Conservation (phyloP, 257 asterid species). For the Solanum chmielewskii region DNA sequence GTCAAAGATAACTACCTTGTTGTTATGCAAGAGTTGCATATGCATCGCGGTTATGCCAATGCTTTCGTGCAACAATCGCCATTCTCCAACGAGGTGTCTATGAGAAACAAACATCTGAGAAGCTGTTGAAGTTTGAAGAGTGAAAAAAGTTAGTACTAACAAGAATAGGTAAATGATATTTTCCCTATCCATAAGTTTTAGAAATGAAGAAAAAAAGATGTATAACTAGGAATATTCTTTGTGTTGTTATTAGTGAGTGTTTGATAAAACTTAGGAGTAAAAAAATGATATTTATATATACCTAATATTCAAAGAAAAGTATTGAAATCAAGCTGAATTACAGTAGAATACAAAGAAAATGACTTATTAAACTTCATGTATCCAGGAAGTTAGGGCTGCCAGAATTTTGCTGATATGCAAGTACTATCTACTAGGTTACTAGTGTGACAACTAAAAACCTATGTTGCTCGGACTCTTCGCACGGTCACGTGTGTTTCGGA, state of each 20-base stretch:
- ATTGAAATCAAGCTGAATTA: neutral
- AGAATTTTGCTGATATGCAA: neutral
- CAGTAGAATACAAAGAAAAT: neutral
- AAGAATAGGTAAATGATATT: neutral
- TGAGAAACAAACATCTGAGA: neutral
- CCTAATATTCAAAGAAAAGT: neutral
- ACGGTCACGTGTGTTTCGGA: neutral
- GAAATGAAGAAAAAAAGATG: neutral
- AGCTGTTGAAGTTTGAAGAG: neutral
- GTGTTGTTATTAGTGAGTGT: neutral
- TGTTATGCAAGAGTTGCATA: slow-evolving; percentile 1
- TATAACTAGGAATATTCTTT: neutral
- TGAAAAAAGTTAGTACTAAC: neutral
- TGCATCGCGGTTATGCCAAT: neutral
- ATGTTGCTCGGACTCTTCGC: neutral
- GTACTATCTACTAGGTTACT: neutral
- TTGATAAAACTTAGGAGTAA: neutral
- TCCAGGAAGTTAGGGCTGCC: neutral
- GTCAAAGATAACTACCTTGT: slow-evolving; percentile 31
- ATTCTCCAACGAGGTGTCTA: slow-evolving; percentile 13
- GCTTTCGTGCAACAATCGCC: slow-evolving; percentile 22
- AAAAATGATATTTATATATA: neutral
- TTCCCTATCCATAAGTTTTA: neutral
- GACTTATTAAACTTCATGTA: neutral
- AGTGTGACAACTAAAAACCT: neutral